These are phyloP conservation scores for Panicum virgatum DNA, from an alignment of 202 grass and related monocot species.

Conservation along the genomic window DNA sequence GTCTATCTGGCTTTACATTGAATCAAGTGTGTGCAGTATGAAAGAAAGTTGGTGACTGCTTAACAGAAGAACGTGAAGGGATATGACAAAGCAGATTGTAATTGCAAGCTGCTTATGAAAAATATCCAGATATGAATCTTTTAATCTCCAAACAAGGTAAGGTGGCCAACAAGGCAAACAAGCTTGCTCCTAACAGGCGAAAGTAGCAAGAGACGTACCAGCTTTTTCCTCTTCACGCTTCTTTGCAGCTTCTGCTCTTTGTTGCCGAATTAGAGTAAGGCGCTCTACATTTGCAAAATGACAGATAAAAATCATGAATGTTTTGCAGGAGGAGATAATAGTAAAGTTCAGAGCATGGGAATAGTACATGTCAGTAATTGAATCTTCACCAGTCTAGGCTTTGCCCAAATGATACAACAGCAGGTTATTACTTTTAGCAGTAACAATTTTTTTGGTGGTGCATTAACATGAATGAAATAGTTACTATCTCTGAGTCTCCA, in stretches of 20 bases:
- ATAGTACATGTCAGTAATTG: constrained; percentile 4
- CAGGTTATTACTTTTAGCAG: neutral
- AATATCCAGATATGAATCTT: neutral
- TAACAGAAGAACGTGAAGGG: neutral
- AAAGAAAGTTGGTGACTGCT: neutral
- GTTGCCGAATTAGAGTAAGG: constrained; percentile 67
- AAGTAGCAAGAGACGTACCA: constrained; percentile 49
- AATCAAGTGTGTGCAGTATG: neutral
- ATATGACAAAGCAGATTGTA: neutral
- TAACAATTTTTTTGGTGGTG: neutral
- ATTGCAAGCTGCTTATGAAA: neutral
- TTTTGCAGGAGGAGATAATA: neutral
- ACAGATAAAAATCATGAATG: neutral
- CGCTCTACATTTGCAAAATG: constrained; percentile 56
- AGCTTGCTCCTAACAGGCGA: neutral
- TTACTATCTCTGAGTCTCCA: neutral
- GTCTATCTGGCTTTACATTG: neutral
- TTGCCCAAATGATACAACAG: neutral
- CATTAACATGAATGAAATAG: neutral
- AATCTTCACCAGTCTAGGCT: neutral
- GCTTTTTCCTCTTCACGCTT: constrained; percentile 86
- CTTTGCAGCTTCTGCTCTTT: constrained; percentile 93
- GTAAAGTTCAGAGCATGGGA: neutral
- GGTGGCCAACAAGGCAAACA: neutral
- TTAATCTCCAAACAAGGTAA: neutral